phyloP scores from a whole-genome alignment of 1,284 basidiomycete genomes.

The Ustilago loliicola region DNA sequence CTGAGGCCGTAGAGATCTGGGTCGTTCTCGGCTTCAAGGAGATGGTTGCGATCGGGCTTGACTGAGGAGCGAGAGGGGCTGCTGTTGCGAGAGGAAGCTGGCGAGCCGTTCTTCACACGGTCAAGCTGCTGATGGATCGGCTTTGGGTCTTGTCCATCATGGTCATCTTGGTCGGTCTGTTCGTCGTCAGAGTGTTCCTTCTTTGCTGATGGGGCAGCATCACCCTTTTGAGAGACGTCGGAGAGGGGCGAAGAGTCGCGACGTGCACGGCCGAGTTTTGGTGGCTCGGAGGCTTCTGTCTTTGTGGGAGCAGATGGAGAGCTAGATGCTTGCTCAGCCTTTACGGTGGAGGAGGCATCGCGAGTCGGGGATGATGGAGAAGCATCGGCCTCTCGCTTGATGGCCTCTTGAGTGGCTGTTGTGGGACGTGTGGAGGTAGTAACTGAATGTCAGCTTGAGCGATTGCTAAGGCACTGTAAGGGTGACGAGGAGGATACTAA shows the following conservation, averaged over 20 bases:
- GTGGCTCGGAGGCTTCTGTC: conserved; percentile 17
- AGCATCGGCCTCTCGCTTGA: conserved; percentile 25
- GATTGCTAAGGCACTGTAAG: too few species aligned
- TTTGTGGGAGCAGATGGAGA: conserved; percentile 15
- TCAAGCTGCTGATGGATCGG: conserved; percentile 45
- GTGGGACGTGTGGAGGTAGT: not conserved
- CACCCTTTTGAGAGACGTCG: conserved; percentile 34
- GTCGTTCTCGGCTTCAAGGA: conserved; percentile 61
- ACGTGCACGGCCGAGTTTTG: conserved; percentile 26
- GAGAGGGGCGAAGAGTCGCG: conserved; percentile 50
- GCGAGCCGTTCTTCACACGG: conserved; percentile 30
- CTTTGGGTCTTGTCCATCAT: conserved; percentile 25
- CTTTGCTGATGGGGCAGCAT: conserved; percentile 5
- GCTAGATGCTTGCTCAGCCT: conserved; percentile 10
- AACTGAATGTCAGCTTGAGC: conserved; percentile 7
- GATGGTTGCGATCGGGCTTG: conserved; percentile 50
- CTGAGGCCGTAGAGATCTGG: conserved; percentile 70
- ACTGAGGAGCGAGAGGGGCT: conserved; percentile 40
- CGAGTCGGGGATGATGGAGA: conserved; percentile 19
- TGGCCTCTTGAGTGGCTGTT: conserved; percentile 20
- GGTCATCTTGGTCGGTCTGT: conserved; percentile 9
- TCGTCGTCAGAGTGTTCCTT: conserved; percentile 16
- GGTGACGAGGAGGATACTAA: conserved; percentile 14
- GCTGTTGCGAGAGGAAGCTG: conserved; percentile 43
- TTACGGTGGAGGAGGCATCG: conserved; percentile 8